Percentiles rank a stretch among this genome's conserved stretches.
Evolutionary conservation across 257 asterid genomes (phyloP).

Genomic region (Solanum peruvianum): DNA sequence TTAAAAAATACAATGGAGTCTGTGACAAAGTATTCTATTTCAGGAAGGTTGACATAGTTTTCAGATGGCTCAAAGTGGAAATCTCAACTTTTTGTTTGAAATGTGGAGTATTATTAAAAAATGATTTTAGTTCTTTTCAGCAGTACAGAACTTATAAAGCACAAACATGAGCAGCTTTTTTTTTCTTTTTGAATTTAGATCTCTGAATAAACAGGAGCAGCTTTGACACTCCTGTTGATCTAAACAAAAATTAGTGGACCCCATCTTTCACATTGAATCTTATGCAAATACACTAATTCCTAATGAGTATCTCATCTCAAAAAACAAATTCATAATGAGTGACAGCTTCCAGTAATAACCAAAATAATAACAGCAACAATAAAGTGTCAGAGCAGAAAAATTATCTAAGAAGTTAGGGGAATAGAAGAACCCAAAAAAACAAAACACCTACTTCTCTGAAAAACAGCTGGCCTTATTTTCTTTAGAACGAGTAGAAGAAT

Average conservation of each 20-base stretch:
- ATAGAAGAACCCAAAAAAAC: background rate
- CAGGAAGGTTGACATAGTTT: background rate
- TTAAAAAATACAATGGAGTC: background rate
- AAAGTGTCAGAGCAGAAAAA: background rate
- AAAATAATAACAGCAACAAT: background rate
- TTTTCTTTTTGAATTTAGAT: background rate
- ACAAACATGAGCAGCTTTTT: background rate
- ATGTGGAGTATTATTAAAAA: background rate
- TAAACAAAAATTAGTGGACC: background rate
- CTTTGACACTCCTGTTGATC: background rate
- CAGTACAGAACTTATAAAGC: background rate
- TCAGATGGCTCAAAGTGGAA: background rate
- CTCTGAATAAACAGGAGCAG: background rate
- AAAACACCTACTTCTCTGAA: background rate
- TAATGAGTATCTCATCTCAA: background rate
- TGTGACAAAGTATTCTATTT: background rate
- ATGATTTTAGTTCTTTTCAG: background rate
- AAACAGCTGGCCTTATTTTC: background rate
- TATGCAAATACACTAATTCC: background rate
- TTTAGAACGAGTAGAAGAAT: background rate
- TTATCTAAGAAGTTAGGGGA: background rate
- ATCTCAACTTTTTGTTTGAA: background rate
- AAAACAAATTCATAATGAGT: background rate
- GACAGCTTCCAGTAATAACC: background rate
- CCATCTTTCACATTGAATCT: background rate